phyloP scores from a whole-genome alignment of 2,329 filamentous ascomycete genomes.

The Apiospora rasikravindrae region DNA sequence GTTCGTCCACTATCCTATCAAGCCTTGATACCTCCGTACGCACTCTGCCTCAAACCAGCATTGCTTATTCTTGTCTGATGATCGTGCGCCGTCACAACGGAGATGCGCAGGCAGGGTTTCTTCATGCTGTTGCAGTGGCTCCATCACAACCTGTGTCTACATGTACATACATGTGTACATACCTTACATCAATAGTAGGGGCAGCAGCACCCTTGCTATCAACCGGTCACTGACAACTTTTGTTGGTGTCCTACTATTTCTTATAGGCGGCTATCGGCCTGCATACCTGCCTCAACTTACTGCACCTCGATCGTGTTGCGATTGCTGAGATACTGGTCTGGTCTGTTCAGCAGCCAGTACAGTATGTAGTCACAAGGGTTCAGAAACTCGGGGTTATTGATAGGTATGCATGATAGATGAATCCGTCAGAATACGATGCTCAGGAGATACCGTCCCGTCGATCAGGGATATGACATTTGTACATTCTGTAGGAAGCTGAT shows the following conservation, averaged over 20 bases:
- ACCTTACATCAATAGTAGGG: background rate
- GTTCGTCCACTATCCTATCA: background rate
- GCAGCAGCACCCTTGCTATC: conserved; percentile 1
- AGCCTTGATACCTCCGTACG: background rate
- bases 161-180: background rate
- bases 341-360: background rate
- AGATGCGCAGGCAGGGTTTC: background rate
- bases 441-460: background rate
- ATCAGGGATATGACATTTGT: background rate
- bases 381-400: background rate
- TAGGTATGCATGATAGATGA: background rate
- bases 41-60: background rate
- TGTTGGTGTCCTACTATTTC: background rate
- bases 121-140: background rate
- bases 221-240: background rate
- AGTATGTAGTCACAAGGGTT: background rate
- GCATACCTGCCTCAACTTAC: background rate
- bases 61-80: conserved; percentile 10
- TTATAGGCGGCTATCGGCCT: background rate
- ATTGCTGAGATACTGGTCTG: background rate
- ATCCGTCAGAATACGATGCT: conserved; percentile 2
- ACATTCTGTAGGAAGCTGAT: background rate
- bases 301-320: background rate
- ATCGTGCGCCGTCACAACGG: background rate
- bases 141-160: background rate